Base-by-base conservation (phyloP, 331 rosid species). In the Cydonia oblonga region DNA sequence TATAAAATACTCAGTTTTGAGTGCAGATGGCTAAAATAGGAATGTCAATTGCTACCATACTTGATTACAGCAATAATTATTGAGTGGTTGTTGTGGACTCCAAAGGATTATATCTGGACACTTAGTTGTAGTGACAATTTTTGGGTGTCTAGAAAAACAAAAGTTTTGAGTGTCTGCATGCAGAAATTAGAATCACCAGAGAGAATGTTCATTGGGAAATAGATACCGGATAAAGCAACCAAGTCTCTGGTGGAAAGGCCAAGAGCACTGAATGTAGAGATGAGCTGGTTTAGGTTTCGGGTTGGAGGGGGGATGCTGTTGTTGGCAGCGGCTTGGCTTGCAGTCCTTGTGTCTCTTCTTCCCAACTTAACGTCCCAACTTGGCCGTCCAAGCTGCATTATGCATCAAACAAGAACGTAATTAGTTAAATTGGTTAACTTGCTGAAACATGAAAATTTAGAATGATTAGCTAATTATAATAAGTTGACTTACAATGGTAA, bases 331-430 rank as follows among this genome's bases (percentile, higher is more conserved):
- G 95, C 70, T 38, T 24, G 80, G 80, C 96, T 93, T 2, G 98
- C 61, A 0, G 87, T 89, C 51, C 28, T 89, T 0, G 96, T 79
- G 29, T 93, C 98, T 81, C 97, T 87, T 84, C 98, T 87, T 76
- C 97, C 97, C 44, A 93, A 79, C 66, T 89, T 93, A 1, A 93
- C 97, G 59, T 87, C 74, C 98, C 98, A 93, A 19, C 3, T 69
- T 26, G 95, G 96, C 2, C 98, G 97, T 71, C 92, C 97, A 40
- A 93, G 96, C 98, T 93, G 56, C 78, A 15, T 4, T 33, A 32
- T 49, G 20, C 18, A 18, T 49, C 54, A 68, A 62, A 18, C 33
- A 52, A 52, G 22, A 22, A 20, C 15, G 51, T 46, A 23, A 60
- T 58, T 2, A 22, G 0, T 24, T 44, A 28, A 30, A 49, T 49